Evolutionary conservation across 2,329 filamentous ascomycete species (phyloP).

Genomic region (Periconia macrospinosa): DNA sequence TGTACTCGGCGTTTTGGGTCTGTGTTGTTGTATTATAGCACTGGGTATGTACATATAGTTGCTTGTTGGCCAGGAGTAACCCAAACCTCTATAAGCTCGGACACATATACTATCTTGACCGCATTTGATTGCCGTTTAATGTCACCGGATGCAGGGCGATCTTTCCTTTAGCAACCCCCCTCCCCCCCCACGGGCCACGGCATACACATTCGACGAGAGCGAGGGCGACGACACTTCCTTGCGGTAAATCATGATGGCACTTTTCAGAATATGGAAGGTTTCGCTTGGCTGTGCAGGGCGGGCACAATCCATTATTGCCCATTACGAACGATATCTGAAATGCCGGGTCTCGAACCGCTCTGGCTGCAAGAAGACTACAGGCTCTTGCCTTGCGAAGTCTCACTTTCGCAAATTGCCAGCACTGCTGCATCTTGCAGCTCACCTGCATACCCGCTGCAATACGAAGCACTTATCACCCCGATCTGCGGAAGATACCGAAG

Average conservation of each 20-base stretch:
- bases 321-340: neutral
- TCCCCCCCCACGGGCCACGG: too few species aligned
- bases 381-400: neutral
- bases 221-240: neutral
- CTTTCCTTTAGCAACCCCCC: neutral
- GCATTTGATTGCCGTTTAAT: neutral
- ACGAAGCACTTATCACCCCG: neutral
- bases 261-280: neutral
- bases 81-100: neutral
- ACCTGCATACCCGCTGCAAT: neutral
- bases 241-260: neutral
- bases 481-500: neutral
- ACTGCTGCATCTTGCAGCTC: too few species aligned
- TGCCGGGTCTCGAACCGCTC: neutral
- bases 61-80: conserved; percentile 4
- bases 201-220: neutral
- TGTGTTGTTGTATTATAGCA: conserved; percentile 18
- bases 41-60: conserved; percentile 18
- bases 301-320: neutral
- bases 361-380: neutral
- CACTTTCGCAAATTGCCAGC: neutral
- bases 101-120: neutral
- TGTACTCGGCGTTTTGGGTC: conserved; percentile 17
- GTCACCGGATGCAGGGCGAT: neutral
- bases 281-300: neutral